Conservation (phyloP, 2,329 filamentous ascomycete genomes). For the Hypoxylon sp. region DNA sequence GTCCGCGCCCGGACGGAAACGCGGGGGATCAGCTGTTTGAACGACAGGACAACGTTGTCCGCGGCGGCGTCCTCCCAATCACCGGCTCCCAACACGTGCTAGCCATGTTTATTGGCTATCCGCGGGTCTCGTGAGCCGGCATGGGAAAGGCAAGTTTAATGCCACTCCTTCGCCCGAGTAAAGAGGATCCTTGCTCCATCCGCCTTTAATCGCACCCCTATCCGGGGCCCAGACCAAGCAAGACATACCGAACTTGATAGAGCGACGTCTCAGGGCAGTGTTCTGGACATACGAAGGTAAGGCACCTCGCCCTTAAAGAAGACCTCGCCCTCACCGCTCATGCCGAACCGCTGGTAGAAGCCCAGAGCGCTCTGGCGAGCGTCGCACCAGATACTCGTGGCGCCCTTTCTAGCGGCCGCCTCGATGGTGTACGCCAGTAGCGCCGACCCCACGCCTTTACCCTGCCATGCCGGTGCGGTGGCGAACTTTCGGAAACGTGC, state of each 20-base stretch:
- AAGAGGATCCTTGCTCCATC: not conserved
- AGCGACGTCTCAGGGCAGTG: slow-evolving; percentile 26
- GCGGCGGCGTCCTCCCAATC: slow-evolving; percentile 43
- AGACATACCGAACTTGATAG: slow-evolving; percentile 13
- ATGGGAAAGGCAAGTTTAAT: slow-evolving; percentile 31
- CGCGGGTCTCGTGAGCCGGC: slow-evolving; percentile 27
- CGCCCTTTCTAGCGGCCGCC: slow-evolving; percentile 40
- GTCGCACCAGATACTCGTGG: slow-evolving; percentile 48
- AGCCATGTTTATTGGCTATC: slow-evolving; percentile 33
- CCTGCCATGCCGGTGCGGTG: slow-evolving; percentile 46
- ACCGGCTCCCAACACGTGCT: slow-evolving; percentile 22
- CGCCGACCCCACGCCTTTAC: slow-evolving; percentile 45
- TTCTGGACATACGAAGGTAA: slow-evolving; percentile 45
- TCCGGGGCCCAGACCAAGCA: slow-evolving; percentile 2
- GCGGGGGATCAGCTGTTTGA: slow-evolving; percentile 35
- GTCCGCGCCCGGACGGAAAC: slow-evolving; percentile 34
- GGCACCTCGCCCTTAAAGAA: slow-evolving; percentile 48
- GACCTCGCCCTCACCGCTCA: slow-evolving; percentile 44
- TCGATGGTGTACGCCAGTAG: slow-evolving; percentile 45
- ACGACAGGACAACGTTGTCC: slow-evolving; percentile 36
- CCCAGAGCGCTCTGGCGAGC: slow-evolving; percentile 46
- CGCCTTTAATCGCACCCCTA: slow-evolving; percentile 27
- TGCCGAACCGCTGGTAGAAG: slow-evolving; percentile 48
- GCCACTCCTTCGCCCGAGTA: slow-evolving; percentile 30
- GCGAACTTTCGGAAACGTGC: slow-evolving; percentile 51